Percentiles rank a stretch among this genome's conserved stretches.
Evolutionary conservation across 805 yeast species (phyloP).

Genomic region (Hanseniaspora clermontiae): DNA sequence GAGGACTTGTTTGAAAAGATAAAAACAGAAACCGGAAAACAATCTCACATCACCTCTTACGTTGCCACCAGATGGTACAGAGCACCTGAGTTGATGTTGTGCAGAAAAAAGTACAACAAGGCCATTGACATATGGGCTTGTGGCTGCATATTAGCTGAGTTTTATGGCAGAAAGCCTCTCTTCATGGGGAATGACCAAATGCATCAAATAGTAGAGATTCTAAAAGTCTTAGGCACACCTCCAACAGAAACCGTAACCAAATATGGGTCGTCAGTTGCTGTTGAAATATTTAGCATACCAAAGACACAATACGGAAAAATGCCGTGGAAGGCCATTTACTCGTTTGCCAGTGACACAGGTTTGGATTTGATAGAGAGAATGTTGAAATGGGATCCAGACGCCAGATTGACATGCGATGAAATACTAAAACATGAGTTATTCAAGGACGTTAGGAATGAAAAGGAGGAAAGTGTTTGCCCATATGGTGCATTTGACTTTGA

Average conservation of each 20-base stretch:
- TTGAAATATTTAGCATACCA: constrained; percentile 36
- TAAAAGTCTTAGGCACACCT: constrained; percentile 63
- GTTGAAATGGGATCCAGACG: constrained; percentile 50
- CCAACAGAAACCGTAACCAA: constrained; percentile 32
- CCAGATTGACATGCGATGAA: constrained; percentile 42
- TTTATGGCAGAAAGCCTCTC: constrained; percentile 66
- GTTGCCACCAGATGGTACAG: constrained; percentile 95
- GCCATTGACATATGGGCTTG: constrained; percentile 85
- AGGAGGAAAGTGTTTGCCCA: constrained; percentile 44
- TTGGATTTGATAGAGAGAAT: constrained; percentile 41
- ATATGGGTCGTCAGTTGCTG: constrained; percentile 37
- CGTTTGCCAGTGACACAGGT: constrained; percentile 45
- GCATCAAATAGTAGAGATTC: constrained; percentile 59
- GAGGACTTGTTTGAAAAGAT: constrained; percentile 14
- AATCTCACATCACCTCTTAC: constrained; percentile 55
- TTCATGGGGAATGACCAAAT: constrained; percentile 63
- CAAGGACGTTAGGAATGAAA: constrained; percentile 37
- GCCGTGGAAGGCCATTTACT: constrained; percentile 46
- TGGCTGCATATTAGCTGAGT: constrained; percentile 81
- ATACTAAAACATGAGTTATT: constrained; percentile 50
- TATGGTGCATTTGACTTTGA: constrained; percentile 46
- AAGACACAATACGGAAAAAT: constrained; percentile 32
- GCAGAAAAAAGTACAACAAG: constrained; percentile 47
- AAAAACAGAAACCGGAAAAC: constrained; percentile 22
- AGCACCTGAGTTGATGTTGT: constrained; percentile 77